Base-by-base conservation (phyloP, 352 stramenopile species). In the Phytophthora pini region DNA sequence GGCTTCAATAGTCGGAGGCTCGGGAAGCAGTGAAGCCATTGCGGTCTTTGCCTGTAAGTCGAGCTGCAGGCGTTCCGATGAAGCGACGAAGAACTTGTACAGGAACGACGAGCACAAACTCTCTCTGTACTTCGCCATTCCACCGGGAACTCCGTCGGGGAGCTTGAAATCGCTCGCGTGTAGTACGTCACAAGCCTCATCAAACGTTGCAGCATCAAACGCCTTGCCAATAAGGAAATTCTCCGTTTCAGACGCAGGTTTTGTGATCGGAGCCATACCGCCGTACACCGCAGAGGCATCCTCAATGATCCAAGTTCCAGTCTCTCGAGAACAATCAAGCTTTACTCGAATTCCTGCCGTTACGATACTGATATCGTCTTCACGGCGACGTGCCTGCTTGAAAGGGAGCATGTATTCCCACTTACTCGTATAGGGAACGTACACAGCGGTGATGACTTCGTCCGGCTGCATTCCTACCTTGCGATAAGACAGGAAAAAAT, bases 301-400 rank as follows among this genome's bases (percentile, higher is more conserved):
- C 1, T 72, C 44, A 31, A 93, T 90, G 3, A 72, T 92, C 74
- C 87, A 98, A 7, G 86, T 77, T n/a, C 87, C 85, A 60, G 93
- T 90, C 10, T 62, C 32, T 45, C 13, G 81, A 67, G 50, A 85
- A 8, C 74, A 80, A 34, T 83, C 72, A 8, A 98, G 67, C 32
- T 78, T 71, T 4, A 99, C 82, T 9, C 90, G 87, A 70, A 99
- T 97, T 13, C 94, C 94, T 3, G 87, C 84, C 1, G 95, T 99
- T 41, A 99, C 96, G 65, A 99, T 99, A 61, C 84, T 97, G 52
- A 99, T 99, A 71, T 99, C 97, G 76, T 99, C 97, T 74, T 99
- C 96, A 15, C 96, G 79, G 34, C 97, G 82, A 12, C 95, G 82
- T 22, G 96, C 94, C 68, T 99, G 97, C 80, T 98, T 99, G 77